Evolutionary conservation across 2,329 filamentous ascomycete genomes (phyloP), one percentile per base, ranked within the genome.

Genomic region (Scopulariopsis brevicaulis): DNA sequence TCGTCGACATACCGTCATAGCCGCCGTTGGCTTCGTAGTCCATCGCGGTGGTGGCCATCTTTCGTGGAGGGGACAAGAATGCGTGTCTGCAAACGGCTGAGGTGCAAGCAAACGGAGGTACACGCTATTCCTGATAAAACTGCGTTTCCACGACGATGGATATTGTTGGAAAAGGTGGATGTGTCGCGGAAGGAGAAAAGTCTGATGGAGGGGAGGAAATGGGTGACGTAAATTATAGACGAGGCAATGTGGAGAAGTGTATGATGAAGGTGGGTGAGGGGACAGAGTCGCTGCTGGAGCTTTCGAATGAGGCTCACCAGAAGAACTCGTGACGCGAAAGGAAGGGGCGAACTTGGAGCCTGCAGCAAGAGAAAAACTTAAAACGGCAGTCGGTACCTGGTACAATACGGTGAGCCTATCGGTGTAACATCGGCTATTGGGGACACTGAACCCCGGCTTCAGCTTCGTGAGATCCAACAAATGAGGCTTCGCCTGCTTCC

Each of bases 11-110:
- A 86, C 84, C 84, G 67, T 86, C 83, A 64, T 84, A 86, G 62
- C 80, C 81, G 67, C 82, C 82, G 66, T 83, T 85, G 63, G 83
- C 81, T 71, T 87, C 84, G 71, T 87, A 87, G 68, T 87, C 84
- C 84, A 87, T 87, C 63, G 82, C 80, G 50, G 81, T 83, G 62
- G 82, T 84, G 59, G 81, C 81, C 81, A 84, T 84, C 35, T 35
- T 18, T 24, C 2, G 5, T 28, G 54, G 14, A 20, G 43, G 37
- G 7, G 24, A 55, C 6, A 18, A 46, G 57, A 53, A 43, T 54
- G 55, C 53, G 54, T 58, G 54, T 50, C 20, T 8, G 28, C 4
- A 50, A 22, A 8, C 20, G 11, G 46, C 7, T 24, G 46, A 12
- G 20, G 65, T 58, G 61, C 62, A 64, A 61, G 63, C 62, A 64